These are phyloP conservation scores for Morella rubra DNA, from an alignment of 306 rosid genomes.

Conservation along the genomic window DNA sequence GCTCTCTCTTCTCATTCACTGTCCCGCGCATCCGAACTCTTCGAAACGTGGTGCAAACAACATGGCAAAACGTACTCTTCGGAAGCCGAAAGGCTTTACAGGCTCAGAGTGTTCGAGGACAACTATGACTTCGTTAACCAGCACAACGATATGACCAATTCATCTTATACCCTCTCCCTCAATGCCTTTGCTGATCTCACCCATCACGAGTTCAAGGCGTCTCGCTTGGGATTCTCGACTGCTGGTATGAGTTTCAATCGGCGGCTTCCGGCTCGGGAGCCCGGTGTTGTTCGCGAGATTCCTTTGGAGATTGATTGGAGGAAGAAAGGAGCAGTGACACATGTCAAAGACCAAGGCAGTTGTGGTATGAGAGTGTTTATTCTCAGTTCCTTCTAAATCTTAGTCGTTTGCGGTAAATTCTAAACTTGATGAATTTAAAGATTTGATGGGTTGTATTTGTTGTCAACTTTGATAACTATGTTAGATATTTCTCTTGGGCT, in stretches of 20 bases:
- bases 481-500: background rate
- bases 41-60: slow-evolving; percentile 64
- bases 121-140: slow-evolving; percentile 53
- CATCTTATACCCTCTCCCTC: slow-evolving; percentile 62
- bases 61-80: slow-evolving; percentile 67
- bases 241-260: slow-evolving; percentile 32
- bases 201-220: slow-evolving; percentile 72
- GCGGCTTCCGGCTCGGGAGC: slow-evolving; percentile 15
- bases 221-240: slow-evolving; percentile 69
- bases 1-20: slow-evolving; percentile 27
- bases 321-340: slow-evolving; percentile 65
- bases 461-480: background rate
- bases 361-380: slow-evolving; percentile 57
- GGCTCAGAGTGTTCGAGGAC: slow-evolving; percentile 62
- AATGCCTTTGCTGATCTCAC: slow-evolving; percentile 87
- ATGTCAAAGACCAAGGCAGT: slow-evolving; percentile 79
- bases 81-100: slow-evolving; percentile 47
- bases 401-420: background rate
- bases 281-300: slow-evolving; percentile 21
- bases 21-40: slow-evolving; percentile 44
- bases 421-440: background rate
- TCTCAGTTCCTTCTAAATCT: background rate
- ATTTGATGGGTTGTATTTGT: background rate
- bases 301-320: slow-evolving; percentile 91
- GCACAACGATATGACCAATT: slow-evolving; percentile 53